These are phyloP conservation scores for Pythium insidiosum DNA, from an alignment of 352 stramenopile genomes.

Conservation along the genomic window DNA sequence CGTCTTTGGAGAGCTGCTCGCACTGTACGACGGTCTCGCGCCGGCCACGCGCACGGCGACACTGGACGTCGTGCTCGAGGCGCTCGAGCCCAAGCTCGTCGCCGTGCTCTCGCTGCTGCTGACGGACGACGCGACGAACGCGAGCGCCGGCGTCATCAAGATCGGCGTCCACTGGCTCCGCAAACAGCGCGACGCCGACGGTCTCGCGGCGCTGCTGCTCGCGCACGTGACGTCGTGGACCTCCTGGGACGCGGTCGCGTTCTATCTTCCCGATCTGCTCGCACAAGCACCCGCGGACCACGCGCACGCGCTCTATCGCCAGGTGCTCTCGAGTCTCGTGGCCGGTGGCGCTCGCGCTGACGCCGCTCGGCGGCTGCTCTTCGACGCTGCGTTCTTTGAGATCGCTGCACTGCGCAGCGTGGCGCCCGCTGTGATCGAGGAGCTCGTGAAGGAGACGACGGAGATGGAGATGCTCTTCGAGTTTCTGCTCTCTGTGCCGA, in stretches of 20 bases:
- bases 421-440: constrained; percentile 25
- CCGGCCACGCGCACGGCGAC: constrained; percentile 27
- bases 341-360: neutral
- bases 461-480: constrained; percentile 5
- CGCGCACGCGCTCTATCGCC: constrained; percentile 4
- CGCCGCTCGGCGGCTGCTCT: constrained; percentile 30
- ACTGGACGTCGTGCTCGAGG: constrained; percentile 32
- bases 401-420: constrained; percentile 39
- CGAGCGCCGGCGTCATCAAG: constrained; percentile 57
- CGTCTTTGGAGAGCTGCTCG: constrained; percentile 69
- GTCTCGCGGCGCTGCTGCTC: constrained; percentile 31
- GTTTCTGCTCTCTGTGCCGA: constrained; percentile 11
- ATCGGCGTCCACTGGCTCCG: constrained; percentile 64
- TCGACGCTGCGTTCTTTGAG: constrained; percentile 78
- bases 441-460: neutral
- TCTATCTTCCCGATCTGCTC: constrained; percentile 62
- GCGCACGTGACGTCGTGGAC: constrained; percentile 47
- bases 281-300: constrained; percentile 13
- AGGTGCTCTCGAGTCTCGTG: constrained; percentile 11
- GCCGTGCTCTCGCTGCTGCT: constrained; percentile 34
- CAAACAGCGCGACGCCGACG: constrained; percentile 6
- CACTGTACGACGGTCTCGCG: constrained; percentile 52
- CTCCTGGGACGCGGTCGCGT: constrained; percentile 66
- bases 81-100: constrained; percentile 22
- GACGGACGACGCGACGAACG: constrained; percentile 4